phyloP scores from a whole-genome alignment of 2,329 filamentous ascomycete genomes.

The Aspergillus brasiliensis region DNA sequence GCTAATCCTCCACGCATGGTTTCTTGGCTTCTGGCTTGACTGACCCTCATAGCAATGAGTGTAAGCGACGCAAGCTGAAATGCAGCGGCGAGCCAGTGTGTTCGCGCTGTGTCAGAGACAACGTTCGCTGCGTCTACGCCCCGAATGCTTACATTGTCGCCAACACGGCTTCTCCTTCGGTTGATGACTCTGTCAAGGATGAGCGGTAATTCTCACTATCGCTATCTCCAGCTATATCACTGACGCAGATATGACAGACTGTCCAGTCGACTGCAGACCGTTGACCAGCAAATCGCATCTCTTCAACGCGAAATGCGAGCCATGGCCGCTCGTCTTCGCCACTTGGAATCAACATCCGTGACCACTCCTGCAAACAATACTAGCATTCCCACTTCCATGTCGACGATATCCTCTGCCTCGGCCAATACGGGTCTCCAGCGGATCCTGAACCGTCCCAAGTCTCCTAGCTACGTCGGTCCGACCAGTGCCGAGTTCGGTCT shows the following conservation, averaged over 20 bases:
- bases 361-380: constrained; percentile 13
- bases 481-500: constrained; percentile 42
- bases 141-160: constrained; percentile 56
- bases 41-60: constrained; percentile 61
- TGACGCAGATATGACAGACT: constrained; percentile 12
- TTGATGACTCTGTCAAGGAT: constrained; percentile 19
- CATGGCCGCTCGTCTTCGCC: constrained; percentile 32
- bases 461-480: constrained; percentile 37
- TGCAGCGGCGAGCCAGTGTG: constrained; percentile 72
- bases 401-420: constrained; percentile 16
- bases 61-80: constrained; percentile 74
- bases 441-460: constrained; percentile 35
- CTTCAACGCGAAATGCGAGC: constrained; percentile 34
- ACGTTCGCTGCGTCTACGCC: constrained; percentile 66
- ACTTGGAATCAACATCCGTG: constrained; percentile 26
- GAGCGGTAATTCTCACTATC: constrained; percentile 15
- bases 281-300: constrained; percentile 31
- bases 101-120: constrained; percentile 63
- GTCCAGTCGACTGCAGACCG: constrained; percentile 21
- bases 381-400: constrained; percentile 10
- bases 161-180: constrained; percentile 1
- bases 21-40: not conserved
- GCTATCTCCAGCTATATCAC: not conserved
- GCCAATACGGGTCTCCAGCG: constrained; percentile 25
- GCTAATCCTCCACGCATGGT: not conserved